Evolutionary conservation across 495 filamentous ascomycete species (phyloP).

Genomic region (Parathielavia hyrcaniae): DNA sequence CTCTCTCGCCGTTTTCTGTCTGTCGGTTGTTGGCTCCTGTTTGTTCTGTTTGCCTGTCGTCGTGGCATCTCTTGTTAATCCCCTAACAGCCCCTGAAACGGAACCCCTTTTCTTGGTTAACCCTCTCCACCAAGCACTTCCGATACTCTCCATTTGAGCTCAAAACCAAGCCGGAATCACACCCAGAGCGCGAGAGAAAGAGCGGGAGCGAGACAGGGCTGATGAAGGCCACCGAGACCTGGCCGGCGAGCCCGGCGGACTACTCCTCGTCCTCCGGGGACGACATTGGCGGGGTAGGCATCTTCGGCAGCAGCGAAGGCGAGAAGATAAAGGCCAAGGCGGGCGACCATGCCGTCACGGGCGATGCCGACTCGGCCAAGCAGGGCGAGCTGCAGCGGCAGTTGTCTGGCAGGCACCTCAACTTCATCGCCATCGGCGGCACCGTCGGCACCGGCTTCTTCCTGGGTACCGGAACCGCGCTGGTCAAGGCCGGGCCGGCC

Average conservation of each 20-base stretch:
- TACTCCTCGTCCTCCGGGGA: constrained; percentile 14
- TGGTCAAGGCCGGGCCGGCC: constrained; percentile 57
- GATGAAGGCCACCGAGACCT: constrained; percentile 6
- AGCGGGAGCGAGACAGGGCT: neutral
- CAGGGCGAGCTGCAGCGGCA: constrained; percentile 25
- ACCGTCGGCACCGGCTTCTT: constrained; percentile 74
- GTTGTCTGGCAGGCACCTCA: constrained; percentile 45
- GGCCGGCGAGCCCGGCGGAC: constrained; percentile 5
- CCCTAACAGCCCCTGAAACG: too few relatives aligned
- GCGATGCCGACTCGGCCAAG: constrained; percentile 18
- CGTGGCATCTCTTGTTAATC: neutral
- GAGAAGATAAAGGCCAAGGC: constrained; percentile 7
- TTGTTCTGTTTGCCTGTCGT: neutral
- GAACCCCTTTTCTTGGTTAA: neutral
- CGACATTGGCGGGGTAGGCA: neutral
- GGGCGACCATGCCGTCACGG: neutral
- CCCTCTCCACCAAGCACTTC: neutral
- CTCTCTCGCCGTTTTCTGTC: constrained; percentile 3
- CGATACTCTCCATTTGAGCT: neutral
- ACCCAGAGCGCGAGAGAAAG: neutral
- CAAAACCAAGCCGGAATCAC: neutral
- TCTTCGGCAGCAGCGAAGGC: neutral
- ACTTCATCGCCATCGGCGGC: constrained; percentile 63
- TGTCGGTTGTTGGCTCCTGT: neutral
- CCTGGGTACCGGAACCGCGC: constrained; percentile 59